Percentiles rank a stretch among this genome's conserved stretches.
phyloP scores from a whole-genome alignment of 306 rosid genomes.

The Malus fusca region DNA sequence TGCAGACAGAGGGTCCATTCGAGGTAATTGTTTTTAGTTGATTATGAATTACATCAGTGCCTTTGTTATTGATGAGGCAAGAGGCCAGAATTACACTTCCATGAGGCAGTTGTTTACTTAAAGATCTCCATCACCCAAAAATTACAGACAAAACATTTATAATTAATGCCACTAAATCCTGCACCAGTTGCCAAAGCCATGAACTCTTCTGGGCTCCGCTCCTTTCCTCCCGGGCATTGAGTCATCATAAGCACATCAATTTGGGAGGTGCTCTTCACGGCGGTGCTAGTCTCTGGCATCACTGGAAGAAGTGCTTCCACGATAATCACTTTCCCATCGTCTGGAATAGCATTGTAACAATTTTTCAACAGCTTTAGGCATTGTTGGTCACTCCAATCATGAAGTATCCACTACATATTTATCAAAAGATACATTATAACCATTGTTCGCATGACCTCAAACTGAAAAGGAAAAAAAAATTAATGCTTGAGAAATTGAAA shows the following conservation, averaged over 20 bases:
- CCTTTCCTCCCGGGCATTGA: slow-evolving; percentile 44
- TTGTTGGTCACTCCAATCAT: slow-evolving; percentile 29
- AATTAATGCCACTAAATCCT: background rate
- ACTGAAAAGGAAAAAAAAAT: background rate
- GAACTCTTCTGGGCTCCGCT: background rate
- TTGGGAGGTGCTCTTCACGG: slow-evolving; percentile 2
- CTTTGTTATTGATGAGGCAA: too few species aligned
- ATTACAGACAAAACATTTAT: background rate
- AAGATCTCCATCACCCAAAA: too few species aligned
- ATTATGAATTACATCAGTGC: too few species aligned
- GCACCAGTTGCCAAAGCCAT: background rate
- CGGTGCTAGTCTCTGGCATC: slow-evolving; percentile 14
- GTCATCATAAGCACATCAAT: slow-evolving; percentile 44
- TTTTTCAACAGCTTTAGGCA: slow-evolving; percentile 38
- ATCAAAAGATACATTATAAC: background rate
- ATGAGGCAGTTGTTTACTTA: too few species aligned
- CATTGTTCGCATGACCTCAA: background rate
- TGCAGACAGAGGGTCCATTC: too few species aligned
- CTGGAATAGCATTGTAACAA: slow-evolving; percentile 35
- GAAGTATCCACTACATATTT: slow-evolving; percentile 31
- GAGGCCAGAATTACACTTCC: too few species aligned
- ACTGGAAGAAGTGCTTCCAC: slow-evolving; percentile 32
- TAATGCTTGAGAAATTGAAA: background rate
- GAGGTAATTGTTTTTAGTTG: too few species aligned
- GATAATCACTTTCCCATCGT: slow-evolving; percentile 47